Evolutionary conservation across 164 flowering plant species (phyloP).

Genomic region (Cinnamomum chago): DNA sequence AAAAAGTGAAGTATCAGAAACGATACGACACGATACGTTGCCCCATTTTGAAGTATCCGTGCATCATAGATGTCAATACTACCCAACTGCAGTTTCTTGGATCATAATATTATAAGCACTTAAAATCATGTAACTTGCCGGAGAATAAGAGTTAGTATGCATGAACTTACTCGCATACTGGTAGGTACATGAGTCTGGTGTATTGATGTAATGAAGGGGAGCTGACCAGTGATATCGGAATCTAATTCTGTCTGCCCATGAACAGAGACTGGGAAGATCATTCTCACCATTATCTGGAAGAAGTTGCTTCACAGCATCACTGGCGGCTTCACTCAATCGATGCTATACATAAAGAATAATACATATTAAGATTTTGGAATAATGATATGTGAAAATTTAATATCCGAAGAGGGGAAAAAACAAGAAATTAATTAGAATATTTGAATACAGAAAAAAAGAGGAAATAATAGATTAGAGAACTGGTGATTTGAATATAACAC

Average conservation of each 20-base stretch:
- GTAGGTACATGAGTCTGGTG: constrained; percentile 78
- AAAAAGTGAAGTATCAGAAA: too few relatives aligned
- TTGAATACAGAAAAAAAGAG: neutral
- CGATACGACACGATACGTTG: too few relatives aligned
- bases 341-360: constrained; percentile 26
- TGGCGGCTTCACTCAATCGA: constrained; percentile 57
- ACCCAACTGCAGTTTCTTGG: too few relatives aligned
- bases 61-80: too few relatives aligned
- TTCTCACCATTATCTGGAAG: constrained; percentile 55
- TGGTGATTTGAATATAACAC: neutral
- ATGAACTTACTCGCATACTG: constrained; percentile 50
- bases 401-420: neutral
- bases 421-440: neutral
- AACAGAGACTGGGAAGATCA: constrained; percentile 61
- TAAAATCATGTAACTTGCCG: neutral
- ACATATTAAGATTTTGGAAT: too few relatives aligned
- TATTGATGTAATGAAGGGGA: constrained; percentile 73
- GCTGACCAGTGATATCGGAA: constrained; percentile 76
- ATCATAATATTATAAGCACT: neutral
- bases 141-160: neutral
- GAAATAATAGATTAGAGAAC: neutral
- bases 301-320: constrained; percentile 55
- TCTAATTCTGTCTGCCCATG: constrained; percentile 81
- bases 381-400: neutral
- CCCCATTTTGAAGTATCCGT: too few relatives aligned